These are phyloP conservation scores for Aspergillus unguis DNA, from an alignment of 2,329 filamentous ascomycete genomes.

Conservation along the genomic window DNA sequence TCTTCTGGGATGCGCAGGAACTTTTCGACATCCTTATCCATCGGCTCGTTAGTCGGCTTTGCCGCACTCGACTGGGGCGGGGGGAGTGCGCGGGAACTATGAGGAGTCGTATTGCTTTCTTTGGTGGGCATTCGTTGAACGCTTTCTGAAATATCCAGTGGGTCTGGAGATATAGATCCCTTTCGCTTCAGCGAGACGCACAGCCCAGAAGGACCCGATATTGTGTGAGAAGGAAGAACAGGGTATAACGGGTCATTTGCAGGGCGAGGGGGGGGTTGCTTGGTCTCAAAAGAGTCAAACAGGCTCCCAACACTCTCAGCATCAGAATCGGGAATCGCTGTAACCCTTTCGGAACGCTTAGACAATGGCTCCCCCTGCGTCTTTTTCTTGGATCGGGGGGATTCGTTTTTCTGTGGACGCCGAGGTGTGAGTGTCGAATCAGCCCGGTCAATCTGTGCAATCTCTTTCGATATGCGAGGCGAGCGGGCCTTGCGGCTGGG, in stretches of 20 bases:
- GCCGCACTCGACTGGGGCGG: slow-evolving; percentile 7
- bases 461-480: slow-evolving; percentile 15
- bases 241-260: slow-evolving; percentile 29
- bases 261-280: slow-evolving; percentile 22
- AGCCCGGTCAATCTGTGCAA: slow-evolving; percentile 3
- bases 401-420: slow-evolving; percentile 8
- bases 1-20: slow-evolving; percentile 31
- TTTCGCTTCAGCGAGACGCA: slow-evolving; percentile 1
- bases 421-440: neutral
- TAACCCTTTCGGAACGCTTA: slow-evolving; percentile 11
- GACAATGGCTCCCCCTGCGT: slow-evolving; percentile 5
- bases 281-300: slow-evolving; percentile 24
- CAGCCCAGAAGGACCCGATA: slow-evolving; percentile 8
- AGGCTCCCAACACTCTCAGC: slow-evolving; percentile 29
- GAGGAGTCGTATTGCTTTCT: neutral
- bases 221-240: slow-evolving; percentile 24
- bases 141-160: slow-evolving; percentile 2
- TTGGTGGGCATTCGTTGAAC: neutral
- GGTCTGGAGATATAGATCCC: slow-evolving; percentile 3
- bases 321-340: slow-evolving; percentile 36
- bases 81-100: slow-evolving; percentile 9
- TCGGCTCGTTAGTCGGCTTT: slow-evolving; percentile 13
- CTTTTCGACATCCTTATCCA: slow-evolving; percentile 25
- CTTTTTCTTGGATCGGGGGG: slow-evolving; percentile 11
- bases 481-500: slow-evolving; percentile 24